Percentiles rank a stretch among this genome's conserved stretches.
phyloP scores from a whole-genome alignment of 768 basidiomycete genomes.

The Boletus patriciae region DNA sequence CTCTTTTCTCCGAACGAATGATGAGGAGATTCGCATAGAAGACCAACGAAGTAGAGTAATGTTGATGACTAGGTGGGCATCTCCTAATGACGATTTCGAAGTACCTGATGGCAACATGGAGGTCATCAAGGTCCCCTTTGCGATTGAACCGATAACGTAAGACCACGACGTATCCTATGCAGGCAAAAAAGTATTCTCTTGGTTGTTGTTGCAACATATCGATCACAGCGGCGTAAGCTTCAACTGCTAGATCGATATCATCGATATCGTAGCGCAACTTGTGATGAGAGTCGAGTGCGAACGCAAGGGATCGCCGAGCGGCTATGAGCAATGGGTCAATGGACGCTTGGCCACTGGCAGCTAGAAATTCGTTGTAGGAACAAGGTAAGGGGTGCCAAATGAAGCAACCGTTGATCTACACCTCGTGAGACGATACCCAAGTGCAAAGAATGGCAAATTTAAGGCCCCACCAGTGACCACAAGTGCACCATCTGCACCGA shows the following conservation, averaged over 20 bases:
- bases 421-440: too few relatives aligned
- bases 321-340: not conserved
- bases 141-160: conserved; percentile 6
- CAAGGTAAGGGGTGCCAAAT: too few relatives aligned
- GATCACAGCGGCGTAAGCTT: conserved; percentile 11
- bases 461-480: not conserved
- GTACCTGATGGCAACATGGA: conserved; percentile 13
- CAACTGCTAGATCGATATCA: conserved; percentile 12
- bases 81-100: conserved; percentile 2
- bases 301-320: conserved; percentile 5
- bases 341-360: too few relatives aligned
- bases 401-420: too few relatives aligned
- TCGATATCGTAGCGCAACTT: conserved; percentile 12
- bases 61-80: conserved; percentile 6
- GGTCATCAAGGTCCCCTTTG: conserved; percentile 13
- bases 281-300: conserved; percentile 13
- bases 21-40: conserved; percentile 15
- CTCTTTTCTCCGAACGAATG: conserved; percentile 6
- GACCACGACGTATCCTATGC: conserved; percentile 6
- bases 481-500: not conserved
- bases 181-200: conserved; percentile 1
- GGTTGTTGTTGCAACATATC: conserved; percentile 4
- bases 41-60: not conserved
- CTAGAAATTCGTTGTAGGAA: too few relatives aligned
- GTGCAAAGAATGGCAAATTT: too few relatives aligned